A percentile compares a stretch with the other conserved stretches of the same genome.
Conservation (phyloP, 306 rosid genomes). For the Lathyrus aphaca region DNA sequence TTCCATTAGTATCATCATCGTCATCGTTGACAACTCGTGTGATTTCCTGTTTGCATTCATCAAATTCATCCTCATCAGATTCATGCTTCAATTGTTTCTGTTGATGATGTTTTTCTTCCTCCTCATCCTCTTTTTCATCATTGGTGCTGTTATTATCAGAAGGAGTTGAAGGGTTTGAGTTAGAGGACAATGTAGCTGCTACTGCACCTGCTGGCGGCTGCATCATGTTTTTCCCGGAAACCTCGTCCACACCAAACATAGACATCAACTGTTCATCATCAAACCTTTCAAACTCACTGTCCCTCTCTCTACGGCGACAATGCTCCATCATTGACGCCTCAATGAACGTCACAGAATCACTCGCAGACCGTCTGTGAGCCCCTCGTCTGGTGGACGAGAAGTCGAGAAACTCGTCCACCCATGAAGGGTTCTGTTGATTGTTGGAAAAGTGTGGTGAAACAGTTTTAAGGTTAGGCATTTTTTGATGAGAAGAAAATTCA, state of each 20-base stretch:
- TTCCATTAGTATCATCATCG: slow-evolving; percentile 21
- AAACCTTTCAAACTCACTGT: slow-evolving; percentile 64
- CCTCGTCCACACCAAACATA: slow-evolving; percentile 68
- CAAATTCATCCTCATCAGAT: slow-evolving; percentile 65
- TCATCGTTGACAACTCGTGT: slow-evolving; percentile 33
- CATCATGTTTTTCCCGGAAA: slow-evolving; percentile 40
- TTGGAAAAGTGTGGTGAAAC: slow-evolving; percentile 36
- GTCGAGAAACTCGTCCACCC: slow-evolving; percentile 91
- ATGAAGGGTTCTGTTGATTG: slow-evolving; percentile 55
- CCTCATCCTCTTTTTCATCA: slow-evolving; percentile 38
- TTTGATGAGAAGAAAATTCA: slow-evolving; percentile 56
- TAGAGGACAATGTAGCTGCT: slow-evolving; percentile 39
- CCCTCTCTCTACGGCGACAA: slow-evolving; percentile 35
- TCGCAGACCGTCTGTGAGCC: slow-evolving; percentile 74
- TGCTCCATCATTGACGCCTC: slow-evolving; percentile 68
- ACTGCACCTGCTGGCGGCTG: slow-evolving; percentile 25
- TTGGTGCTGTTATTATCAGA: slow-evolving; percentile 80
- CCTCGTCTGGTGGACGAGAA: slow-evolving; percentile 73
- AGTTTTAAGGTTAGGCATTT: slow-evolving; percentile 46
- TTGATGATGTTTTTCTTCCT: slow-evolving; percentile 31
- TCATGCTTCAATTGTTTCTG: slow-evolving; percentile 59
- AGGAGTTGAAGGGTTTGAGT: slow-evolving; percentile 77
- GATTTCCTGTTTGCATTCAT: slow-evolving; percentile 55
- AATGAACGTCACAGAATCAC: slow-evolving; percentile 73
- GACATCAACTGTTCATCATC: slow-evolving; percentile 88